A percentile compares a stretch with the other conserved stretches of the same genome.
phyloP scores from a whole-genome alignment of 371 early-diverging fungal species.

The Scutellospora calospora region DNA sequence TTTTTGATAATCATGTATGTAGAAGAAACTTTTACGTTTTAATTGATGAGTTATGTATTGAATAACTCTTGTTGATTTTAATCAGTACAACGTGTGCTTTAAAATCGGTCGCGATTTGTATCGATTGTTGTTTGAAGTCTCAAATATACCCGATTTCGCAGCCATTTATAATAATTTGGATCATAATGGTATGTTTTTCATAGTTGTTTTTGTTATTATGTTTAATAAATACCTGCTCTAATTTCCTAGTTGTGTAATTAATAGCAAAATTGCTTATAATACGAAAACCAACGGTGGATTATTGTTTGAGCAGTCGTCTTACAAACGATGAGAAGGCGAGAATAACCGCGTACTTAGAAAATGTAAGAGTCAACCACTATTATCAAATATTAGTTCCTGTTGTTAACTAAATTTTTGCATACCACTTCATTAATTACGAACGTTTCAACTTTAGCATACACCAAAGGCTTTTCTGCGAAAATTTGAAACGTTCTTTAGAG shows the following conservation, averaged over 20 bases:
- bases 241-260: too few species aligned
- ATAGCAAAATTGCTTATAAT: not conserved
- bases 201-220: not conserved
- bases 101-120: conserved; percentile 14
- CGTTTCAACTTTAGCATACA: not conserved
- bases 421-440: not conserved
- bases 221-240: not conserved
- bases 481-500: not conserved
- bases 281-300: not conserved
- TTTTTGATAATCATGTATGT: conserved; percentile 22
- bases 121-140: conserved; percentile 1
- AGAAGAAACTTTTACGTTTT: not conserved
- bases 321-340: not conserved
- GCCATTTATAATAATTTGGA: not conserved
- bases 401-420: not conserved
- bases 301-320: conserved; percentile 24
- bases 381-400: not conserved
- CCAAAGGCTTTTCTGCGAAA: not conserved
- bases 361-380: not conserved
- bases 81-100: conserved; percentile 1
- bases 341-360: not conserved
- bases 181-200: not conserved
- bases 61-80: not conserved
- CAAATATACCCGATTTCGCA: not conserved
- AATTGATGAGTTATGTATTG: not conserved